Evolutionary conservation across 768 basidiomycete species (phyloP), one percentile per base, ranked within the genome.

Genomic region (Amanita thiersii): DNA sequence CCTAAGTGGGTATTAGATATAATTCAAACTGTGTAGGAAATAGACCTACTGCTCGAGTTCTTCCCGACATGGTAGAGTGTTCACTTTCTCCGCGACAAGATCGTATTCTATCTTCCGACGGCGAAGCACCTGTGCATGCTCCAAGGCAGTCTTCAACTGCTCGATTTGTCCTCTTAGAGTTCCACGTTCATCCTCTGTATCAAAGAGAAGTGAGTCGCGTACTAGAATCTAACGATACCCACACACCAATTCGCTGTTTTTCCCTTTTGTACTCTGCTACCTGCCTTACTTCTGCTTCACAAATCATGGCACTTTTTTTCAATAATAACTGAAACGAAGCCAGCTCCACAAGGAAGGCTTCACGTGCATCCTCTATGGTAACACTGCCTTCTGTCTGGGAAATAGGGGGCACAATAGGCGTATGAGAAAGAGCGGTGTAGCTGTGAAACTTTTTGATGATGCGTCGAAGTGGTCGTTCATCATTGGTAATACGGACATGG

Each of bases 71-170:
- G 87, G 86, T 2, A 90, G 60, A 12, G 76, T 73, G 51, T 88
- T 86, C 36, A 89, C 77, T 56, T 81, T 87, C 61, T 90, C 89
- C 2, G 89, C 75, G 28, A 91, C 73, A 34, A 73, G 65, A 64
- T 91, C 88, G 55, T 91, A 91, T 53, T 91, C 88, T 50, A 90
- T 87, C 65, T 88, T 91, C 41, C 80, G 73, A 45, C 68, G 69
- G 35, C 88, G 76, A 43, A 79, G 64, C 53, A 82, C 65, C 53
- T 91, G 89, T 4, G 84, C 87, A 49, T 87, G 77, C 49, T 88
- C 86, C 44, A 91, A 59, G 3, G 76, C 72, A 14, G 69, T 67
- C 60, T 89, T 90, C 50, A 91, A 70, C 49, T 85, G 79, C 49
- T 80, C 75, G 38, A 91, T 89, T 51, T 90, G 86, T 6, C 61